Percentiles rank a stretch among this genome's conserved stretches.
phyloP scores from a whole-genome alignment of 352 stramenopile genomes.

The Pythium coloratum region DNA sequence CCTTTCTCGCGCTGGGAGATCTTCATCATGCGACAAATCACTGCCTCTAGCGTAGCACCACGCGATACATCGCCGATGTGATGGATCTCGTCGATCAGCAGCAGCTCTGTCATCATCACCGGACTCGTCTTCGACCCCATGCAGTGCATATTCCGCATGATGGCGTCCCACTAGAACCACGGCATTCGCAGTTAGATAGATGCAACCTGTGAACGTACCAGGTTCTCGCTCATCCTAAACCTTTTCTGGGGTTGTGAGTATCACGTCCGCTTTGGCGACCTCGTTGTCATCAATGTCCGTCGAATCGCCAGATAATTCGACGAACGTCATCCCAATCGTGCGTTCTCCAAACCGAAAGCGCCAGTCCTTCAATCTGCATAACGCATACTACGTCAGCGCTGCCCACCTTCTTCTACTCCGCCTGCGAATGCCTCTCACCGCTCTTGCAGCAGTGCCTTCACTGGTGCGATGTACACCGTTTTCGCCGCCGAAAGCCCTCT shows the following conservation, averaged over 20 bases:
- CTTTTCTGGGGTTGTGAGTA: constrained; percentile 53
- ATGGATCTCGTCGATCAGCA: constrained; percentile 49
- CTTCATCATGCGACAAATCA: constrained; percentile 44
- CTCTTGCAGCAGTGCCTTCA: constrained; percentile 50
- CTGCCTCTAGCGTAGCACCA: constrained; percentile 33
- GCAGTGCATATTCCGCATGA: constrained; percentile 28
- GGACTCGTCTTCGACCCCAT: neutral
- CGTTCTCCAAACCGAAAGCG: constrained; percentile 33
- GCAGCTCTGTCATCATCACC: constrained; percentile 11
- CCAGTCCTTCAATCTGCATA: constrained; percentile 39
- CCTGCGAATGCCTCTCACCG: constrained; percentile 21
- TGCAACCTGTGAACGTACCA: too few relatives aligned
- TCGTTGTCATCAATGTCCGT: constrained; percentile 18
- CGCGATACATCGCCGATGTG: constrained; percentile 37
- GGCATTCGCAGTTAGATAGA: neutral
- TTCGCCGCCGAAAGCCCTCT: constrained; percentile 21
- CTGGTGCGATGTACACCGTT: constrained; percentile 45
- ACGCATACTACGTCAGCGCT: neutral
- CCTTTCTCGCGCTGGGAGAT: constrained; percentile 21
- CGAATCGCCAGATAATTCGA: constrained; percentile 34
- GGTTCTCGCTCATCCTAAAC: constrained; percentile 12
- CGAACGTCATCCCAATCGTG: constrained; percentile 36
- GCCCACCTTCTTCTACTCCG: neutral
- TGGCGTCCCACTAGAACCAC: constrained; percentile 39
- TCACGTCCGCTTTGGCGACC: constrained; percentile 28